Evolutionary conservation across 805 yeast genomes (phyloP).

Genomic region (Candida manassasensis): DNA sequence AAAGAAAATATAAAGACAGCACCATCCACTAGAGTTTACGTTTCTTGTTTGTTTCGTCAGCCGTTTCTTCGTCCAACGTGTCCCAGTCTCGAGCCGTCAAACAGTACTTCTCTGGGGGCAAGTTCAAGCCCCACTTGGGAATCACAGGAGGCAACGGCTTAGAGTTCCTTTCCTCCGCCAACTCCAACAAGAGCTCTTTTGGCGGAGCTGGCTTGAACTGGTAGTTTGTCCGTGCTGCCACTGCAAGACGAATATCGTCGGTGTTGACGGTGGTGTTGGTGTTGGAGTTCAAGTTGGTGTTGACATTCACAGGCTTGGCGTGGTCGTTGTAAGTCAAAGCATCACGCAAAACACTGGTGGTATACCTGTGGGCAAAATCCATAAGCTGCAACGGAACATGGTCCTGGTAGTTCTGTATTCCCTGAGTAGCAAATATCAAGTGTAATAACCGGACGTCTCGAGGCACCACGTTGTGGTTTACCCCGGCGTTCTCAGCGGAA

Average conservation of each 20-base stretch:
- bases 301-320: slow-evolving; percentile 40
- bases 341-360: slow-evolving; percentile 81
- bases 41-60: slow-evolving; percentile 13
- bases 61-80: slow-evolving; percentile 19
- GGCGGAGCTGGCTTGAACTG: slow-evolving; percentile 95
- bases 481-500: neutral
- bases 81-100: slow-evolving; percentile 80
- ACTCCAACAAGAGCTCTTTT: slow-evolving; percentile 80
- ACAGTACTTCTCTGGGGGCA: slow-evolving; percentile 98
- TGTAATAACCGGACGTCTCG: slow-evolving; percentile 90
- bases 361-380: slow-evolving; percentile 94
- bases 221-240: slow-evolving; percentile 89
- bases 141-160: slow-evolving; percentile 87
- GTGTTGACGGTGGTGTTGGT: slow-evolving; percentile 59
- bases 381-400: slow-evolving; percentile 92
- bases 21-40: neutral
- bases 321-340: slow-evolving; percentile 89
- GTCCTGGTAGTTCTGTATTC: slow-evolving; percentile 87
- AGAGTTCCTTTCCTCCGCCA: slow-evolving; percentile 89
- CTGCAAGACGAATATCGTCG: slow-evolving; percentile 89
- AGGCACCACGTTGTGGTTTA: slow-evolving; percentile 45
- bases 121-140: slow-evolving; percentile 84
- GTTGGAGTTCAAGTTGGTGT: slow-evolving; percentile 25
- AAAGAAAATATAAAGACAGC: too few relatives aligned
- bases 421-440: slow-evolving; percentile 87